Evolutionary conservation across 1,284 basidiomycete species (phyloP).

Genomic region (Termitomyces sp.): DNA sequence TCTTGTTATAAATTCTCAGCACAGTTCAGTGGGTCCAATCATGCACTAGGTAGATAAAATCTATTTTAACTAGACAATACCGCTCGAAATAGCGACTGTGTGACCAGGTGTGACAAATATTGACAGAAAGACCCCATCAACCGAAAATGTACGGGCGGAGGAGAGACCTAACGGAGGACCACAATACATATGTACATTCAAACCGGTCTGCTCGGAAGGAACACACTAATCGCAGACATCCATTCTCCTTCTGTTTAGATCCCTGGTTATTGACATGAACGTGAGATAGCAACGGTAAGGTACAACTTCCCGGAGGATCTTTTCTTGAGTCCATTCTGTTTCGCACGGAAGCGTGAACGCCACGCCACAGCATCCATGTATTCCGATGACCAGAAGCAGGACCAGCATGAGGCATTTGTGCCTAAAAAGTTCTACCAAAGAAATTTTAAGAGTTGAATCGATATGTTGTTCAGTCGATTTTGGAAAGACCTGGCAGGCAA

Average conservation of each 20-base stretch:
- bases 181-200: too few relatives aligned
- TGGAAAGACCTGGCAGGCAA: background rate
- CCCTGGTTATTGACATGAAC: background rate
- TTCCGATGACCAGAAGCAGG: background rate
- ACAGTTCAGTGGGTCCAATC: too few relatives aligned
- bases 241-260: background rate
- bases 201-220: background rate
- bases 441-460: conserved; percentile 4
- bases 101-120: too few relatives aligned
- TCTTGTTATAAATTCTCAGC: too few relatives aligned
- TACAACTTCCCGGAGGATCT: background rate
- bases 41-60: too few relatives aligned
- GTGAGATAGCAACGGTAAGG: background rate
- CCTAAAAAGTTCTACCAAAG: conserved; percentile 4
- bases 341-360: background rate
- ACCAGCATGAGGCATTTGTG: conserved; percentile 12
- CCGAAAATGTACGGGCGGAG: too few relatives aligned
- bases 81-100: too few relatives aligned
- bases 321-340: too few relatives aligned
- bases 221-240: background rate
- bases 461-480: conserved; percentile 6
- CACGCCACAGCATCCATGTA: background rate
- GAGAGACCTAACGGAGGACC: too few relatives aligned
- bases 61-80: too few relatives aligned
- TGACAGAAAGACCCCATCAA: too few relatives aligned